Evolutionary conservation across 441 rosid genomes (phyloP).

Genomic region (Eruca vesicaria): DNA sequence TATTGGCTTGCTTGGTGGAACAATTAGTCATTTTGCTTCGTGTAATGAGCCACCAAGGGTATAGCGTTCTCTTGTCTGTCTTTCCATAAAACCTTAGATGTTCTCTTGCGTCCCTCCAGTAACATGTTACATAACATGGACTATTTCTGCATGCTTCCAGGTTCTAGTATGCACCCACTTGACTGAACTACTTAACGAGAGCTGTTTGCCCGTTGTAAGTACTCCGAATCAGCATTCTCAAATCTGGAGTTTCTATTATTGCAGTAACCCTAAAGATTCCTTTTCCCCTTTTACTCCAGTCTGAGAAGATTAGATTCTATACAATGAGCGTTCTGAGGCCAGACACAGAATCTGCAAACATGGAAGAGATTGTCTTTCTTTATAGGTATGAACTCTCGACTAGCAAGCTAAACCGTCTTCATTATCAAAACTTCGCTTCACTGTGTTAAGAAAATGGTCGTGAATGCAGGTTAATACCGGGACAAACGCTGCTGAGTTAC

Average conservation of each 20-base stretch:
- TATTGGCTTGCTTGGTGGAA: constrained; percentile 95
- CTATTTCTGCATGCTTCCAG: constrained; percentile 39
- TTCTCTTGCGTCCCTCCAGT: background rate
- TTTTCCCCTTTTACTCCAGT: constrained; percentile 40
- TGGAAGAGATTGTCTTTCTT: constrained; percentile 82
- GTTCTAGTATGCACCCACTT: constrained; percentile 90
- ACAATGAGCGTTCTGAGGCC: constrained; percentile 95
- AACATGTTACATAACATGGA: background rate
- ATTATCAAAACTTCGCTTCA: background rate
- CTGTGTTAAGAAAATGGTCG: constrained; percentile 15
- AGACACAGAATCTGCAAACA: constrained; percentile 46
- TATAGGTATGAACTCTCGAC: constrained; percentile 58
- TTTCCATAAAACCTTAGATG: background rate
- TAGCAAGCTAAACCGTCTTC: background rate
- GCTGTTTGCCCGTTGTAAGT: constrained; percentile 75
- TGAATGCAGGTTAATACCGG: constrained; percentile 81
- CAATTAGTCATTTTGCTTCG: constrained; percentile 67
- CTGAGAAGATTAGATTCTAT: constrained; percentile 72
- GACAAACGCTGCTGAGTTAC: constrained; percentile 81
- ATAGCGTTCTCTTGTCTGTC: constrained; percentile 32
- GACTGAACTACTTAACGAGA: constrained; percentile 73
- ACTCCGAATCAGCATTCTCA: constrained; percentile 15
- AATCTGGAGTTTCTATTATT: background rate
- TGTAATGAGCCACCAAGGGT: constrained; percentile 89
- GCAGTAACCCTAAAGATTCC: background rate